These are phyloP conservation scores for Ceratobasidium sp. DNA, from an alignment of 1,284 basidiomycete species.

Conservation along the genomic window DNA sequence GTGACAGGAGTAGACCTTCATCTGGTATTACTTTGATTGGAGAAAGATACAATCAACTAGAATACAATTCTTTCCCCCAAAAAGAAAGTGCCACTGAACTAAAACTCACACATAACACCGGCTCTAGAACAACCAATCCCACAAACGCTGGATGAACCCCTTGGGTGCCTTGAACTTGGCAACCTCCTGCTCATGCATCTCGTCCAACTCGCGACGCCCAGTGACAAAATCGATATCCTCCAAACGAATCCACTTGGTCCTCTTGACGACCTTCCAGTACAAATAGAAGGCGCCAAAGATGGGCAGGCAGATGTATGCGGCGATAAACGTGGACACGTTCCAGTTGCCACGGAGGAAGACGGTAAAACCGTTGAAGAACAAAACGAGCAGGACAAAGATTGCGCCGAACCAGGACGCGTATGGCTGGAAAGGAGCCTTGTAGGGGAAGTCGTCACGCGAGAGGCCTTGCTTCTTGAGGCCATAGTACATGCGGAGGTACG, in stretches of 20 bases:
- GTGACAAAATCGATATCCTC: slow-evolving; percentile 60
- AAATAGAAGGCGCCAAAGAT: slow-evolving; percentile 57
- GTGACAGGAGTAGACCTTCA: not conserved
- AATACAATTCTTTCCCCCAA: slow-evolving; percentile 10
- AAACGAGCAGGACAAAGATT: slow-evolving; percentile 26
- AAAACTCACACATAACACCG: not conserved
- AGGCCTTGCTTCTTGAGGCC: slow-evolving; percentile 60
- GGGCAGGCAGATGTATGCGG: slow-evolving; percentile 56
- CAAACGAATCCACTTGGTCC: slow-evolving; percentile 55
- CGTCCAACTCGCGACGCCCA: slow-evolving; percentile 57
- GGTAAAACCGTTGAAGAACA: slow-evolving; percentile 52
- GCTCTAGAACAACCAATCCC: slow-evolving; percentile 46
- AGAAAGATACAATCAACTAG: slow-evolving; percentile 1
- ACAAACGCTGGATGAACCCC: slow-evolving; percentile 45
- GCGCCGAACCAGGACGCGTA: slow-evolving; percentile 53
- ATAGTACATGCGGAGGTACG: slow-evolving; percentile 56
- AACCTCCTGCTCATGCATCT: slow-evolving; percentile 52
- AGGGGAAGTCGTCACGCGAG: slow-evolving; percentile 58
- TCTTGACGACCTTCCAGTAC: slow-evolving; percentile 60
- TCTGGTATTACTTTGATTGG: slow-evolving; percentile 20
- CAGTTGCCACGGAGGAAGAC: slow-evolving; percentile 58
- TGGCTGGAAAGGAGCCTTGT: slow-evolving; percentile 56
- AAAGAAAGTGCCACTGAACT: not conserved
- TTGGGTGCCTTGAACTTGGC: slow-evolving; percentile 45
- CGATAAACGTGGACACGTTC: slow-evolving; percentile 54